A percentile compares a stretch with the other conserved stretches of the same genome.
Conservation (phyloP, 2,329 filamentous ascomycete species). For the Arthrobotrys iridis region DNA sequence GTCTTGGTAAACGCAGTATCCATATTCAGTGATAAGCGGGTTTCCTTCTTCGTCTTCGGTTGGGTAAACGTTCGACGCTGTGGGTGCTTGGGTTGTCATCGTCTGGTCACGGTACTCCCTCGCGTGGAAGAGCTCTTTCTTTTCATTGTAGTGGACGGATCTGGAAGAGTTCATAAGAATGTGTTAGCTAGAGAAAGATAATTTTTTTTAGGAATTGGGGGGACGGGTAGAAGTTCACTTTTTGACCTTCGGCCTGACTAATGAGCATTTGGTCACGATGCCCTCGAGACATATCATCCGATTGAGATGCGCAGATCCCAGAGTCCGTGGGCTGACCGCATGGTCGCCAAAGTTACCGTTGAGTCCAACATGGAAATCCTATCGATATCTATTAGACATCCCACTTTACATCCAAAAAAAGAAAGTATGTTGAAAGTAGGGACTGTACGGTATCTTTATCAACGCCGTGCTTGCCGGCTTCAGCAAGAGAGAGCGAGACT, state of each 20-base stretch:
- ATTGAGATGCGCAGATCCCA: constrained; percentile 89
- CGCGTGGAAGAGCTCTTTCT: constrained; percentile 83
- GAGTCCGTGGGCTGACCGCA: constrained; percentile 90
- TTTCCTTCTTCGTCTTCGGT: constrained; percentile 77
- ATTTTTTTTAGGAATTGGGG: neutral
- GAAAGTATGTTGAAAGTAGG: neutral
- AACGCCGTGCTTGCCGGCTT: constrained; percentile 78
- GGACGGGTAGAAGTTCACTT: constrained; percentile 67
- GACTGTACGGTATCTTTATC: constrained; percentile 74
- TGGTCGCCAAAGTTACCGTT: constrained; percentile 95
- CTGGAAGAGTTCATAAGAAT: constrained; percentile 2
- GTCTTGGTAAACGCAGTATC: constrained; percentile 92
- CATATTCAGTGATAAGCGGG: constrained; percentile 91
- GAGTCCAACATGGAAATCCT: constrained; percentile 92
- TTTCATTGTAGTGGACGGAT: constrained; percentile 95
- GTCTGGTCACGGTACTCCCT: constrained; percentile 95
- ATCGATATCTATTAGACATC: constrained; percentile 10
- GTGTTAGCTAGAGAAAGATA: neutral
- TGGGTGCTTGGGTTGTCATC: constrained; percentile 87
- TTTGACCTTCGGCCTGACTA: constrained; percentile 96
- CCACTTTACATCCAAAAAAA: neutral
- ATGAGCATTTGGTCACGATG: constrained; percentile 94
- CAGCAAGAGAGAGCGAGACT: constrained; percentile 81
- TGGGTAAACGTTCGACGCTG: constrained; percentile 70
- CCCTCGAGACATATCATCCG: constrained; percentile 97